These are phyloP conservation scores for Camellia granthamiana DNA, from an alignment of 148 eudicot species.

Conservation along the genomic window DNA sequence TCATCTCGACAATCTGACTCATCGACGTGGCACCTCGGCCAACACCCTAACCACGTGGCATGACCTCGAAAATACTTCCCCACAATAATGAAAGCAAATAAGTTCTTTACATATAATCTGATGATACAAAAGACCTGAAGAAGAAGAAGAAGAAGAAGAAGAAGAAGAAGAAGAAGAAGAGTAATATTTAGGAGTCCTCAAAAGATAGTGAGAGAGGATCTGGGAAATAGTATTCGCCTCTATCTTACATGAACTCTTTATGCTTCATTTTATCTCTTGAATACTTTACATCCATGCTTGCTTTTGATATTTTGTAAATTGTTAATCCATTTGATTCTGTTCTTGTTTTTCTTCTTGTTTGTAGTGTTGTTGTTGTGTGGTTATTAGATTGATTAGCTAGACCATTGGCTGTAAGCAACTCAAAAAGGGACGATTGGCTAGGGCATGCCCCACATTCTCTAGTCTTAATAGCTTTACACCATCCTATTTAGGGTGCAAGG, in stretches of 20 bases:
- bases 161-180: too few relatives aligned
- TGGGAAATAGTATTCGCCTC: background rate
- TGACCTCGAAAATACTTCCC: too few relatives aligned
- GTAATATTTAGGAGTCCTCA: too few relatives aligned
- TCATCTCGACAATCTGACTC: too few relatives aligned
- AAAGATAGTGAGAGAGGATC: too few relatives aligned
- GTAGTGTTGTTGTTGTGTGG: background rate
- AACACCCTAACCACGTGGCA: too few relatives aligned
- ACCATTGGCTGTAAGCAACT: slow-evolving; percentile 7
- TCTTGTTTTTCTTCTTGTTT: slow-evolving; percentile 3
- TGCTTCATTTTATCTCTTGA: background rate
- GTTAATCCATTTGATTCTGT: background rate
- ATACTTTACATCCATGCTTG: background rate
- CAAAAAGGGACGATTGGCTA: background rate
- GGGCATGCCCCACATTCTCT: background rate
- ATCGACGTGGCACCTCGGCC: too few relatives aligned
- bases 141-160: too few relatives aligned
- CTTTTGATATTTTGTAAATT: background rate
- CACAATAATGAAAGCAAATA: too few relatives aligned
- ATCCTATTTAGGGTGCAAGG: background rate
- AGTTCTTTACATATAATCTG: too few relatives aligned
- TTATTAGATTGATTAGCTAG: slow-evolving; percentile 2
- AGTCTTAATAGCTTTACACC: background rate
- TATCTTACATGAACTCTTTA: background rate
- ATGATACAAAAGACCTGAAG: too few relatives aligned